phyloP scores from a whole-genome alignment of 805 yeast species.

The Candida xiaguanensis region DNA sequence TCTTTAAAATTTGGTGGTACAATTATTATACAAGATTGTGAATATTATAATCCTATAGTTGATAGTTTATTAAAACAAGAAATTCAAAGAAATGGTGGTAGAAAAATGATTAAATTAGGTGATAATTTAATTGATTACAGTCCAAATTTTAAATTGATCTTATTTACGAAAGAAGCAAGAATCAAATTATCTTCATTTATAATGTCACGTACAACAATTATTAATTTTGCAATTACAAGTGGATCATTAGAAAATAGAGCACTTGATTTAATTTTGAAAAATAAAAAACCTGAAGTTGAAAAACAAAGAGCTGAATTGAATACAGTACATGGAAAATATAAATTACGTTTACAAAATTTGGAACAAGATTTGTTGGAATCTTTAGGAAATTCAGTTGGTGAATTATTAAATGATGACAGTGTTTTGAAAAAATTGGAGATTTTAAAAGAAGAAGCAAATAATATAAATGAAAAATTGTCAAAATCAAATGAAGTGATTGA shows the following conservation, averaged over 20 bases:
- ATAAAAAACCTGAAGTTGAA: slow-evolving; percentile 66
- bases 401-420: slow-evolving; percentile 63
- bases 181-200: slow-evolving; percentile 50
- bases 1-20: slow-evolving; percentile 80
- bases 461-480: slow-evolving; percentile 48
- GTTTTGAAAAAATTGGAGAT: slow-evolving; percentile 58
- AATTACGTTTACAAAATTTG: slow-evolving; percentile 46
- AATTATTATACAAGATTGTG: slow-evolving; percentile 74
- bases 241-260: slow-evolving; percentile 63
- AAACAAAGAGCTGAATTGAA: slow-evolving; percentile 50
- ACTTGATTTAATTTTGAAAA: slow-evolving; percentile 50
- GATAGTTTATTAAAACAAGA: slow-evolving; percentile 61
- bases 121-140: slow-evolving; percentile 64
- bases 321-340: slow-evolving; percentile 57
- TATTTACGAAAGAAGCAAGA: slow-evolving; percentile 59
- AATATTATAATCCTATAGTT: slow-evolving; percentile 71
- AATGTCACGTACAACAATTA: slow-evolving; percentile 55
- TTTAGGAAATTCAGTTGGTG: slow-evolving; percentile 53
- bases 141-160: slow-evolving; percentile 53
- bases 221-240: slow-evolving; percentile 72
- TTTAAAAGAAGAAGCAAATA: slow-evolving; percentile 59
- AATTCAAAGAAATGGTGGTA: slow-evolving; percentile 62
- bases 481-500: slow-evolving; percentile 55
- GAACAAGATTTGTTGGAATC: slow-evolving; percentile 59
- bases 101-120: slow-evolving; percentile 60